A percentile compares a stretch with the other conserved stretches of the same genome.
Conservation (phyloP, 352 stramenopile species). For the Phytophthora europaea region DNA sequence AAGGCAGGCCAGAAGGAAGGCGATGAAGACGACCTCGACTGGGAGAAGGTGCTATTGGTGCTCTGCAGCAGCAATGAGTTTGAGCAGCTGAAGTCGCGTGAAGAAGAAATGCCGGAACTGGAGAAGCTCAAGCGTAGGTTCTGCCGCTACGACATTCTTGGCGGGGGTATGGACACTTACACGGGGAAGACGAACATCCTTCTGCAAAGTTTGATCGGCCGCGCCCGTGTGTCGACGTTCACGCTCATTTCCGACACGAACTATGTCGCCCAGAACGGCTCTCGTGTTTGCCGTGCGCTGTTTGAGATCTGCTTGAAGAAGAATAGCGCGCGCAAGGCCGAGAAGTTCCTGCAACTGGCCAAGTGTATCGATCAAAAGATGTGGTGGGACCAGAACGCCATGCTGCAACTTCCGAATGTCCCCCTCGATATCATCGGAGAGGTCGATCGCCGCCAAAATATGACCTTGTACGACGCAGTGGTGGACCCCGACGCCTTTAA, state of each 20-base stretch:
- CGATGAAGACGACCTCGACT: constrained; percentile 63
- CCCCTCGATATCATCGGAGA: constrained; percentile 90
- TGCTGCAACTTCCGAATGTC: constrained; percentile 94
- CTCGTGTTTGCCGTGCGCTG: constrained; percentile 96
- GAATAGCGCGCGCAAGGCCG: constrained; percentile 82
- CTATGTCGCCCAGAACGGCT: constrained; percentile 99
- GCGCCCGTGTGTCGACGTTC: constrained; percentile 93
- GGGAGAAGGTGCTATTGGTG: constrained; percentile 77
- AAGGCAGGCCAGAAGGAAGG: constrained; percentile 51
- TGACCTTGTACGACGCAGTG: constrained; percentile 74
- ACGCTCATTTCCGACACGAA: constrained; percentile 99
- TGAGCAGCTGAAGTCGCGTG: constrained; percentile 96
- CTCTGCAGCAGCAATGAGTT: constrained; percentile 95
- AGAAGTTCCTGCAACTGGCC: constrained; percentile 96
- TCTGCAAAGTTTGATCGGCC: constrained; percentile 89
- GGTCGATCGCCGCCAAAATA: constrained; percentile 79
- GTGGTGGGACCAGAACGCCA: constrained; percentile 97
- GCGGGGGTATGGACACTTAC: constrained; percentile 92
- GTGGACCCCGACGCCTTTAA: constrained; percentile 48
- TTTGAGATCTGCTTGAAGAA: constrained; percentile 99
- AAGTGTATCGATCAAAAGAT: constrained; percentile 98
- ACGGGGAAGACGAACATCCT: constrained; percentile 98
- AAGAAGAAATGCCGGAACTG: constrained; percentile 95
- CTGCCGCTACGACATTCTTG: constrained; percentile 91
- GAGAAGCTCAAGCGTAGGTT: constrained; percentile 93